Percentiles rank a stretch among this genome's conserved stretches.
phyloP scores from a whole-genome alignment of 768 basidiomycete species.

The Paxillus ammoniavirescens region DNA sequence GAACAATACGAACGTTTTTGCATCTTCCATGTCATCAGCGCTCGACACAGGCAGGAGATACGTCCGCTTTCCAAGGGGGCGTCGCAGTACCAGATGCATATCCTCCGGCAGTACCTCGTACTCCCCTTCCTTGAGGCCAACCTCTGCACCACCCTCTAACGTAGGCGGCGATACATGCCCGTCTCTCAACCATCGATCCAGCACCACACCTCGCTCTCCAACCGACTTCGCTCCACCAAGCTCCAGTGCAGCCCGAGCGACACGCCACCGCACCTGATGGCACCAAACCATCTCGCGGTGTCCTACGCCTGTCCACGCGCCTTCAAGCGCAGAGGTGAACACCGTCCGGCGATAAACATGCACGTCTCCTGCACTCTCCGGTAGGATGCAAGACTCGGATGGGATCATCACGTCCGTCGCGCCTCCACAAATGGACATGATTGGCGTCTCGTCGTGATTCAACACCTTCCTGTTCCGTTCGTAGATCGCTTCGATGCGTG shows the following conservation, averaged over 20 bases:
- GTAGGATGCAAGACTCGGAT: constrained; percentile 81
- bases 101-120: constrained; percentile 40
- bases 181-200: constrained; percentile 72
- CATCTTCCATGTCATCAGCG: not conserved
- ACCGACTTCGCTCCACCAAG: constrained; percentile 37
- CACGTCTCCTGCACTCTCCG: constrained; percentile 17
- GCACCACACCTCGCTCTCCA: constrained; percentile 28
- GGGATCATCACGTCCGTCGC: constrained; percentile 89
- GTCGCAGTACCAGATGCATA: constrained; percentile 40
- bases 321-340: constrained; percentile 85
- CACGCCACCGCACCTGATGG: constrained; percentile 89
- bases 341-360: constrained; percentile 55
- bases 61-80: constrained; percentile 41
- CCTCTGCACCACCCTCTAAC: constrained; percentile 7
- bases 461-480: constrained; percentile 41
- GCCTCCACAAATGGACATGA: constrained; percentile 89
- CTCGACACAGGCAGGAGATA: constrained; percentile 48
- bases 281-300: constrained; percentile 98
- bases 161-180: constrained; percentile 46
- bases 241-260: constrained; percentile 79
- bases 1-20: constrained; percentile 48
- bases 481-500: constrained; percentile 77
- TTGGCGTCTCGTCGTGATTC: constrained; percentile 50
- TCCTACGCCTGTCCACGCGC: constrained; percentile 90
- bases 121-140: constrained; percentile 10